Evolutionary conservation across 2,329 filamentous ascomycete genomes (phyloP).

Genomic region (Trichocomaceae sp.): DNA sequence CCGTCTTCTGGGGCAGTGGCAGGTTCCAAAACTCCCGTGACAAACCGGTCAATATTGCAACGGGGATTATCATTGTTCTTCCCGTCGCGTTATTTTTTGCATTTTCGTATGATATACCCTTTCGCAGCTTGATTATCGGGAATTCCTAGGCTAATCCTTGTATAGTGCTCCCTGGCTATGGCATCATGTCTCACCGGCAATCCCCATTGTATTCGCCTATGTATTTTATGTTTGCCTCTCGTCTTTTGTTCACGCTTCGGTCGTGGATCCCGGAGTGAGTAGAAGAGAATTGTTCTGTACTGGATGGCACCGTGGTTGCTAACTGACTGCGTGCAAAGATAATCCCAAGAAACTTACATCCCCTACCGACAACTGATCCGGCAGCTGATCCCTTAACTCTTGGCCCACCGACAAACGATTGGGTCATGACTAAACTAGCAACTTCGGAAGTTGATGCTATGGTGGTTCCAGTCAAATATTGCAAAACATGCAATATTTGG

Average conservation of each 20-base stretch:
- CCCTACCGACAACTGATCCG: constrained; percentile 68
- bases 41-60: constrained; percentile 81
- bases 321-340: constrained; percentile 53
- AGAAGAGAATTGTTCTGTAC: not conserved
- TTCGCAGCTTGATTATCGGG: not conserved
- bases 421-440: constrained; percentile 82
- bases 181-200: constrained; percentile 76
- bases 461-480: constrained; percentile 98
- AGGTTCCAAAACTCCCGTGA: constrained; percentile 82
- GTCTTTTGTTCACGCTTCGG: constrained; percentile 88
- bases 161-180: constrained; percentile 69
- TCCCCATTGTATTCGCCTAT: constrained; percentile 86
- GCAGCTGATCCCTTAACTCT: constrained; percentile 74
- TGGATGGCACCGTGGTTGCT: not conserved
- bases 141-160: constrained; percentile 11
- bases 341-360: constrained; percentile 83
- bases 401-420: constrained; percentile 83
- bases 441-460: constrained; percentile 73
- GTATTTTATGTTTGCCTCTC: constrained; percentile 85
- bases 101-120: constrained; percentile 54
- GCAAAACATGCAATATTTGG: constrained; percentile 97
- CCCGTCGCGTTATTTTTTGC: constrained; percentile 77
- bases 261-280: constrained; percentile 86
- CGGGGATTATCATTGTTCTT: constrained; percentile 70
- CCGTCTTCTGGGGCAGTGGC: constrained; percentile 78